Conservation (phyloP, 139 green algal genomes). For the Astrephomene gubernaculifera region DNA sequence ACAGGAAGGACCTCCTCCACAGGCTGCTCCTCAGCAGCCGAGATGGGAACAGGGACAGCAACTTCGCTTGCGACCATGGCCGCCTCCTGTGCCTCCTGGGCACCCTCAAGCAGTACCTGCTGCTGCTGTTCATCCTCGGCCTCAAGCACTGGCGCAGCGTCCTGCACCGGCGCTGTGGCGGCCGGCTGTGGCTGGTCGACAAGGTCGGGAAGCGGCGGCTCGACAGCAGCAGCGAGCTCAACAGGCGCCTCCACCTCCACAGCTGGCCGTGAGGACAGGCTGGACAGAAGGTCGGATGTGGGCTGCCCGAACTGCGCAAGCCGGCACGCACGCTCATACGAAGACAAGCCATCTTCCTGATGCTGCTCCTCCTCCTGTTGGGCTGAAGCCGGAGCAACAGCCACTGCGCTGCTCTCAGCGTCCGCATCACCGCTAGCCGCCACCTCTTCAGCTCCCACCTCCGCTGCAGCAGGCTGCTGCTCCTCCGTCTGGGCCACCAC, state of each 20-base stretch:
- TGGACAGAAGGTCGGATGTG: neutral
- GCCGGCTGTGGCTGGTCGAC: no score
- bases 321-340: slow-evolving; percentile 25
- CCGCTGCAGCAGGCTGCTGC: neutral
- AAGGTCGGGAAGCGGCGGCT: no score
- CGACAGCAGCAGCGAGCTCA: no score
- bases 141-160: no score
- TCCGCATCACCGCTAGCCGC: neutral
- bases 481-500: neutral
- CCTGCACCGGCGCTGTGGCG: neutral
- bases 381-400: neutral
- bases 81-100: neutral
- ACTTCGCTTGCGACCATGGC: neutral
- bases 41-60: no score
- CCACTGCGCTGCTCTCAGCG: neutral
- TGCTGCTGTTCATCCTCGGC: neutral
- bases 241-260: no score
- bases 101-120: neutral
- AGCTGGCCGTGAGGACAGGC: neutral
- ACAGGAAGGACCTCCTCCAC: no score
- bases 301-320: slow-evolving; percentile 13
- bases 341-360: slow-evolving; percentile 1
- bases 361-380: neutral
- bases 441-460: neutral
- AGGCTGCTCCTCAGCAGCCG: no score